Percentiles rank a stretch among this genome's conserved stretches.
Evolutionary conservation across 2,329 filamentous ascomycete species (phyloP).

Genomic region (Truncatella angustata): DNA sequence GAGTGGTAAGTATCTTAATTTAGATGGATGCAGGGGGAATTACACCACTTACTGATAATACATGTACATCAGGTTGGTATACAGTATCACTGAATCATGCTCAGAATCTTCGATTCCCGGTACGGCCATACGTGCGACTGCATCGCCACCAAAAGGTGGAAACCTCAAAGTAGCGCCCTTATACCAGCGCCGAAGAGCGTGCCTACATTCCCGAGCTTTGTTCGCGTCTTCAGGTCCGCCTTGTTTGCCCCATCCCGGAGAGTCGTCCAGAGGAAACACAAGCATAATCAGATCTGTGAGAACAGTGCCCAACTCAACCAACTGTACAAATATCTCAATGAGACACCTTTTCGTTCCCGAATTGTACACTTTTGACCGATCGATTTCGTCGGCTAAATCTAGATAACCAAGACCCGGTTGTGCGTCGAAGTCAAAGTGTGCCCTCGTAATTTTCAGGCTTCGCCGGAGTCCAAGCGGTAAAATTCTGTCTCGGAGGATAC

Average conservation of each 20-base stretch:
- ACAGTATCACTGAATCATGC: conserved; percentile 41
- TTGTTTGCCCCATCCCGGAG: conserved; percentile 36
- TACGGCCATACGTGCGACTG: conserved; percentile 22
- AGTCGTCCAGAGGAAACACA: conserved; percentile 42
- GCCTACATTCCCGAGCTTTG: conserved; percentile 34
- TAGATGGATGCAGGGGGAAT: too few species aligned
- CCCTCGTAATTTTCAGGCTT: conserved; percentile 46
- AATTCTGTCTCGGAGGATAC: conserved; percentile 50
- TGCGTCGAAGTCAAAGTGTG: conserved; percentile 42
- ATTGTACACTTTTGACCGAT: conserved; percentile 43
- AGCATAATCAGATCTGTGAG: conserved; percentile 45
- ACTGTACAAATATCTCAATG: conserved; percentile 42
- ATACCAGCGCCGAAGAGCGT: conserved; percentile 38
- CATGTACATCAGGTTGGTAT: conserved; percentile 49
- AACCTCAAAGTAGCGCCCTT: conserved; percentile 35
- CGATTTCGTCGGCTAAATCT: conserved; percentile 46
- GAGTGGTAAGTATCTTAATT: too few species aligned
- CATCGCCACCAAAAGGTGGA: conserved; percentile 35
- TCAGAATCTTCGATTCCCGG: conserved; percentile 28
- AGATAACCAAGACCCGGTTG: conserved; percentile 35
- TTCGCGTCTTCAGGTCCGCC: conserved; percentile 29
- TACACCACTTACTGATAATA: conserved; percentile 47
- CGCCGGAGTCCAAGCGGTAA: conserved; percentile 48
- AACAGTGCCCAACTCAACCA: conserved; percentile 43
- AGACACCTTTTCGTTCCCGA: conserved; percentile 42